Percentiles rank a stretch among this genome's conserved stretches.
phyloP scores from a whole-genome alignment of 1,139 yeast species.

The Pichia sp. region DNA sequence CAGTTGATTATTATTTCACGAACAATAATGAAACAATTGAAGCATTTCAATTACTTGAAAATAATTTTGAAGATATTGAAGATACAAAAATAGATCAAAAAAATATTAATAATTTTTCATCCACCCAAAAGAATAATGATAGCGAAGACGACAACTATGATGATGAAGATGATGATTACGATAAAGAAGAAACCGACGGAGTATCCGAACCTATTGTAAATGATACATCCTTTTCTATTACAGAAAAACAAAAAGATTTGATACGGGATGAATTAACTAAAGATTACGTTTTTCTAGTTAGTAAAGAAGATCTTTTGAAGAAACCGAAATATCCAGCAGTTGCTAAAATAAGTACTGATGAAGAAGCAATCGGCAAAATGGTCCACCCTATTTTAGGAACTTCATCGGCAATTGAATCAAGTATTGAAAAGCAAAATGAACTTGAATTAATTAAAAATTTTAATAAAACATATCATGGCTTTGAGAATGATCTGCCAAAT shows the following conservation, averaged over 20 bases:
- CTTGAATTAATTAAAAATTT: slow-evolving; percentile 38
- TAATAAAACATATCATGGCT: slow-evolving; percentile 69
- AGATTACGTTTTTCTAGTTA: slow-evolving; percentile 7
- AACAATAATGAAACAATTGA: background rate
- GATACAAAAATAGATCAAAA: background rate
- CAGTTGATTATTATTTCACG: slow-evolving; percentile 42
- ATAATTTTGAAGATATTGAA: background rate
- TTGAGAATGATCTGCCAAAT: slow-evolving; percentile 79
- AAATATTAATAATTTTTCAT: background rate
- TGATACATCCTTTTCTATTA: background rate
- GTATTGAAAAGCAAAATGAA: slow-evolving; percentile 30
- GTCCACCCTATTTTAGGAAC: slow-evolving; percentile 32
- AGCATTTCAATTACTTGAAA: slow-evolving; percentile 13
- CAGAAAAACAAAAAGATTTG: background rate
- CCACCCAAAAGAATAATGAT: background rate
- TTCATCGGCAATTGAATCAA: slow-evolving; percentile 29
- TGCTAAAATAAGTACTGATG: slow-evolving; percentile 21
- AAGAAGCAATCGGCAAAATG: slow-evolving; percentile 29
- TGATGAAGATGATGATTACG: background rate
- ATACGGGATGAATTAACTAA: slow-evolving; percentile 4
- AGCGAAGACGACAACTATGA: slow-evolving; percentile 2
- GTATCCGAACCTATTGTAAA: background rate
- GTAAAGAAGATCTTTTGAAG: slow-evolving; percentile 14
- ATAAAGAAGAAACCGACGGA: background rate
- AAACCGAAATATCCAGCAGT: slow-evolving; percentile 27